Conservation (phyloP, 345 rosid species). For the Pistacia vera region DNA sequence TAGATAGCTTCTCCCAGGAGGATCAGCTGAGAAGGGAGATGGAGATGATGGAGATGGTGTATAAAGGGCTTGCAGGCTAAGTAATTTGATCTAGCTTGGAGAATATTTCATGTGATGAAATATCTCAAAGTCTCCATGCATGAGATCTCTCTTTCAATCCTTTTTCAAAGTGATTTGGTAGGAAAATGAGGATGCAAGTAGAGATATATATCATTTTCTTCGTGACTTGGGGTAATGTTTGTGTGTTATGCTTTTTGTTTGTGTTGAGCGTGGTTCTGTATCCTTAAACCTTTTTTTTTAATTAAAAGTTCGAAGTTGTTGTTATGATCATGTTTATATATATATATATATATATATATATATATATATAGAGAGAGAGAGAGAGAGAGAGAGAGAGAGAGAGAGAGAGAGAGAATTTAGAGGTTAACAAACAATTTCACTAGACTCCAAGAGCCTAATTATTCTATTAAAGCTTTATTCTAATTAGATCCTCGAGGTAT, state of each 20-base stretch:
- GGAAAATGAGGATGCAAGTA: constrained; percentile 13
- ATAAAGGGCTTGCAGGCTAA: constrained; percentile 11
- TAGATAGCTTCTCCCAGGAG: not conserved
- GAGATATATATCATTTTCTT: constrained; percentile 3
- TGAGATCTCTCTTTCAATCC: no score
- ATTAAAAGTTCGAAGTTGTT: not conserved
- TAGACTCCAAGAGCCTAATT: not conserved
- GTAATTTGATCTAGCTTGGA: not conserved
- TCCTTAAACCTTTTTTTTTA: not conserved
- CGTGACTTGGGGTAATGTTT: not conserved
- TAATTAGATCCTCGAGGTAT: no score
- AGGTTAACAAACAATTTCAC: not conserved
- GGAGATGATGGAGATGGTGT: constrained; percentile 46
- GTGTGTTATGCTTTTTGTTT: not conserved
- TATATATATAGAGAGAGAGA: no score
- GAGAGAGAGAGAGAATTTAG: not conserved
- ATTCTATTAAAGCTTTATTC: not conserved
- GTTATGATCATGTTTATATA: not conserved
- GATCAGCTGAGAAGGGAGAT: constrained; percentile 29
- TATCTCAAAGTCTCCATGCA: no score
- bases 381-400: no score
- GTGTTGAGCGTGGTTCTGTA: not conserved
- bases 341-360: not conserved
- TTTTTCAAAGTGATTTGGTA: not conserved
- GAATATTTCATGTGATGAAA: no score